Percentiles rank a stretch among this genome's conserved stretches.
Evolutionary conservation across 1,139 yeast genomes (phyloP).

Genomic region (Yamadazyma blattariae): DNA sequence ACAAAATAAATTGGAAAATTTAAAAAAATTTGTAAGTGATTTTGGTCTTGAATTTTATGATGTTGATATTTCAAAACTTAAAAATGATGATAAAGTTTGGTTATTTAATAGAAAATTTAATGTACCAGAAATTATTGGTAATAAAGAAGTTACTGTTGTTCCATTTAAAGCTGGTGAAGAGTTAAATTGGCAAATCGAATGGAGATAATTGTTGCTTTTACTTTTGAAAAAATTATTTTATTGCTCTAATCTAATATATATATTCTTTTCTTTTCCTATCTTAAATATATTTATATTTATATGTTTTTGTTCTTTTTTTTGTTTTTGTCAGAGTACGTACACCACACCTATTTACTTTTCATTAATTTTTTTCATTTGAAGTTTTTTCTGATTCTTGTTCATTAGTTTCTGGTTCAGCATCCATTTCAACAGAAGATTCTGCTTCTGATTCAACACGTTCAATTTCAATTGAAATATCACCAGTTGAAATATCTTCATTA

Average conservation of each 20-base stretch:
- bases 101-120: slow-evolving; percentile 48
- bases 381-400: slow-evolving; percentile 2
- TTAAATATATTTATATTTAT: slow-evolving; percentile 4
- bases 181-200: slow-evolving; percentile 72
- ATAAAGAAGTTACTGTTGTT: slow-evolving; percentile 56
- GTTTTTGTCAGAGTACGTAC: no score
- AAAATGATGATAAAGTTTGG: slow-evolving; percentile 41
- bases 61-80: slow-evolving; percentile 37
- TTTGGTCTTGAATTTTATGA: slow-evolving; percentile 73
- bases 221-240: no score
- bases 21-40: slow-evolving; percentile 72
- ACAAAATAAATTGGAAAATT: slow-evolving; percentile 57
- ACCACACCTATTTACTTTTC: slow-evolving; percentile 6
- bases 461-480: slow-evolving; percentile 15
- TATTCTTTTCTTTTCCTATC: no score
- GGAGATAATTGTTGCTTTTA: slow-evolving; percentile 53
- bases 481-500: slow-evolving; percentile 20
- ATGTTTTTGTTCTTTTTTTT: slow-evolving; percentile 11
- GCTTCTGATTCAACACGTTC: slow-evolving; percentile 6
- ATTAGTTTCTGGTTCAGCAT: slow-evolving; percentile 1
- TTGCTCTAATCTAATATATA: no score
- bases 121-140: slow-evolving; percentile 60
- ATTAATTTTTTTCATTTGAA: not conserved
- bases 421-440: no score
- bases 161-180: slow-evolving; percentile 89